These are phyloP conservation scores for Westerdykella ornata DNA, from an alignment of 2,329 filamentous ascomycete genomes.

Conservation along the genomic window DNA sequence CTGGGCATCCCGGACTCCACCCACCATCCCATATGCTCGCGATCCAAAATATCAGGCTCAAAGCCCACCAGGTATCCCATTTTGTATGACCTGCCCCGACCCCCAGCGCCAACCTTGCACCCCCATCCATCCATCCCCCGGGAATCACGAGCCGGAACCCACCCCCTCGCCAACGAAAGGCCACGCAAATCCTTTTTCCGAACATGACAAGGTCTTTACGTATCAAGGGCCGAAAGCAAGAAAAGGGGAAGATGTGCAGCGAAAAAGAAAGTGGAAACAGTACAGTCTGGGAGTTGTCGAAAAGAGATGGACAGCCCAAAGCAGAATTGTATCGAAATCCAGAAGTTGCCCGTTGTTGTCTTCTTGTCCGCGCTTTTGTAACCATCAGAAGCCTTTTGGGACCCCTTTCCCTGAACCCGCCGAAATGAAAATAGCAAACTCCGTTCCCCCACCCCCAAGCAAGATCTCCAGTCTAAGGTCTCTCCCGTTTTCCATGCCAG, in stretches of 20 bases:
- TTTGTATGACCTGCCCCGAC: background rate
- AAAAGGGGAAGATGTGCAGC: background rate
- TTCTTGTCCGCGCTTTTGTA: background rate
- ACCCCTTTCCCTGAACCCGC: background rate
- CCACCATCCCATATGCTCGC: background rate
- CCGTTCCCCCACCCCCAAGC: conserved; percentile 20
- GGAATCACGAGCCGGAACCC: background rate
- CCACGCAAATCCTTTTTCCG: background rate
- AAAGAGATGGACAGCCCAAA: background rate
- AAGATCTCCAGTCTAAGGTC: conserved; percentile 36
- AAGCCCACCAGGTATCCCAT: background rate
- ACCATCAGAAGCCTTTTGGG: background rate
- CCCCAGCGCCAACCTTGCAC: background rate
- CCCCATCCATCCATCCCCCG: background rate
- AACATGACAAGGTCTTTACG: background rate
- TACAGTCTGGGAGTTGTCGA: background rate
- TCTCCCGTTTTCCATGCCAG: conserved; percentile 28
- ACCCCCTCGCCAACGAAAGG: background rate
- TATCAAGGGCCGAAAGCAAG: background rate
- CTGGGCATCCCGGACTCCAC: background rate
- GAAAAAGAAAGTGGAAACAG: background rate
- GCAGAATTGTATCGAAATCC: background rate
- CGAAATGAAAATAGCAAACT: conserved; percentile 32
- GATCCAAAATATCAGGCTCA: background rate
- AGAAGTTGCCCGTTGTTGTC: background rate